phyloP scores from a whole-genome alignment of 208 protist genomes.

The Trypanosomatidae sp. region DNA sequence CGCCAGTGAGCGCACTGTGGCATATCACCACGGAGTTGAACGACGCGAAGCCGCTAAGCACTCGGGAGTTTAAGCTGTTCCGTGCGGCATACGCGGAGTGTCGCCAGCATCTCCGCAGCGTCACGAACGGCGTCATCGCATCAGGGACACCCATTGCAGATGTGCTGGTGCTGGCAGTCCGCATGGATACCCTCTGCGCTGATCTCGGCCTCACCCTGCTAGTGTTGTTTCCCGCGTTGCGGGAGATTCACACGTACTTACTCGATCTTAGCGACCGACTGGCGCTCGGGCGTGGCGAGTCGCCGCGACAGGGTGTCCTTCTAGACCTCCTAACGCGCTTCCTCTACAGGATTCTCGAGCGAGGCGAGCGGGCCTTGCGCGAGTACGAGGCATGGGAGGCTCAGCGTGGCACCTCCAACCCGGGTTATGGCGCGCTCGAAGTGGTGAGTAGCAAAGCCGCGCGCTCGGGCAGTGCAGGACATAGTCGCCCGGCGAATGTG shows the following conservation, averaged over 20 bases:
- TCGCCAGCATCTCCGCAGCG: slow-evolving; percentile 65
- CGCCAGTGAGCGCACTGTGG: slow-evolving; percentile 40
- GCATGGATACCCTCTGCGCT: slow-evolving; percentile 64
- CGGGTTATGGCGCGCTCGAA: slow-evolving; percentile 4
- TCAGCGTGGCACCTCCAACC: slow-evolving; percentile 1
- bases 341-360: slow-evolving; percentile 31
- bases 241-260: slow-evolving; percentile 61
- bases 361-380: slow-evolving; percentile 27
- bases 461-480: background rate
- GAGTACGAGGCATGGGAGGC: slow-evolving; percentile 30
- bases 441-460: background rate
- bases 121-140: slow-evolving; percentile 40
- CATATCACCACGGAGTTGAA: slow-evolving; percentile 58
- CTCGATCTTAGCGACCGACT: slow-evolving; percentile 38
- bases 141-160: slow-evolving; percentile 40
- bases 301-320: slow-evolving; percentile 23
- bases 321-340: slow-evolving; percentile 34
- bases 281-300: slow-evolving; percentile 10
- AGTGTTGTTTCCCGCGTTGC: slow-evolving; percentile 53
- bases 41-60: slow-evolving; percentile 44
- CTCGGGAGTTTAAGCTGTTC: slow-evolving; percentile 63
- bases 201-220: slow-evolving; percentile 48
- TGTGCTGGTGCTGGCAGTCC: slow-evolving; percentile 58
- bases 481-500: background rate
- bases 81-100: slow-evolving; percentile 55